These are phyloP conservation scores for Rubia yunnanensis DNA, from an alignment of 257 asterid species.

Conservation along the genomic window DNA sequence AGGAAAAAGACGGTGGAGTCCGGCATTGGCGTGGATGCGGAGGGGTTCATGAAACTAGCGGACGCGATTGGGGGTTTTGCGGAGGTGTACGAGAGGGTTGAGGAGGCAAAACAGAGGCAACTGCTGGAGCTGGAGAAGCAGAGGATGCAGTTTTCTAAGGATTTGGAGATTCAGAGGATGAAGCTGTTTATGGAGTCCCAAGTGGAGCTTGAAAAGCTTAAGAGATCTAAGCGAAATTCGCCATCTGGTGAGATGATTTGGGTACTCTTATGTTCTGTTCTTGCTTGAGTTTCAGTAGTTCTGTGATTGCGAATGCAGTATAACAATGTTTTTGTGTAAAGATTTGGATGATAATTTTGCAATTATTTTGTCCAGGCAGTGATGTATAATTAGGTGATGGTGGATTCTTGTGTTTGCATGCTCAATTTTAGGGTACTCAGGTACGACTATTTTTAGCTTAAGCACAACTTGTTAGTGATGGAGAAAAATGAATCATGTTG, in stretches of 20 bases:
- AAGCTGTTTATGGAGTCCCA: slow-evolving; percentile 69
- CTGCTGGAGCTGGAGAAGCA: slow-evolving; percentile 90
- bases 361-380: neutral
- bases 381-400: neutral
- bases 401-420: neutral
- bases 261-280: neutral
- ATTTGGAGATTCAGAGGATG: slow-evolving; percentile 86
- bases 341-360: neutral
- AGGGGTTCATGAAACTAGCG: slow-evolving; percentile 54
- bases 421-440: neutral
- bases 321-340: neutral
- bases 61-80: slow-evolving; percentile 63
- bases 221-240: slow-evolving; percentile 36
- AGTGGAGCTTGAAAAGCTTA: slow-evolving; percentile 58
- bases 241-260: slow-evolving; percentile 35
- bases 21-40: slow-evolving; percentile 7
- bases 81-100: slow-evolving; percentile 64
- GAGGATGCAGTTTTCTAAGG: slow-evolving; percentile 76
- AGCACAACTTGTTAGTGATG: no score
- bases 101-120: slow-evolving; percentile 72
- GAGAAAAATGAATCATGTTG: no score
- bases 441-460: neutral
- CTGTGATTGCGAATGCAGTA: neutral
- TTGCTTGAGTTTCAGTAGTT: neutral
- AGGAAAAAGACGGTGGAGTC: slow-evolving; percentile 23